Evolutionary conservation across 1,139 yeast species (phyloP), one percentile per base, ranked within the genome.

Genomic region (Yamadazyma siamensis): DNA sequence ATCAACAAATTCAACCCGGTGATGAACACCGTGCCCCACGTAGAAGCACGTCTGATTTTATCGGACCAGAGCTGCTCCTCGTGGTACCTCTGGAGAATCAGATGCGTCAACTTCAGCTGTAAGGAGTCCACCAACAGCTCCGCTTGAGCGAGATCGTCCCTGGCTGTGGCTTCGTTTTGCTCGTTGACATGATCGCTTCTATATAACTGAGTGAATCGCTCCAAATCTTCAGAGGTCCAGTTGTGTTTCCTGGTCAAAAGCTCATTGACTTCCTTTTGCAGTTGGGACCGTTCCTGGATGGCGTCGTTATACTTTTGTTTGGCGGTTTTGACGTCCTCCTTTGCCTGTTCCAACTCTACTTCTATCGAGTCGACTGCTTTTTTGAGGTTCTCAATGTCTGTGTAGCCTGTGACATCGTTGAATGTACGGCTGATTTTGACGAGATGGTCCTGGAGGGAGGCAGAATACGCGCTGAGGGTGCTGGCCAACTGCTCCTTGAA

Each of bases 61-160:
- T 94, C 98, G 4, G 96, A 86, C 98, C 98, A 94, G 4, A 91
- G 80, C 57, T 94, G 98, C 49, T 94, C 99, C 51, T 94, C 98
- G 41, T 91, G 96, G 49, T 94, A 94, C 43, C 97, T 63, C 1
- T 91, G 79, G 46, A 89, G 66, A 21, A 94, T 91, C 45, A 86
- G 80, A 39, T 80, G 80, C 5, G 89, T 80, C 27, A 89, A 60
- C 38, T 72, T 75, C 27, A 77, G 69, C 43, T 84, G 94, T 6
- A 82, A 59, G 4, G 79, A 77, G 38, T 89, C 96, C 23, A 83
- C 85, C 32, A 54, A 55, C 13, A 54, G 57, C 46, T 94, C 98
- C 2, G 80, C 71, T 9, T 63, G 61, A 23, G 67, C 71, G 32
- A 88, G 64, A 4, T 54, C 50, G 5, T 47, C 47, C 32, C 79